Base-by-base conservation (phyloP, 2,329 filamentous ascomycete genomes). In the Colletotrichum phormii region DNA sequence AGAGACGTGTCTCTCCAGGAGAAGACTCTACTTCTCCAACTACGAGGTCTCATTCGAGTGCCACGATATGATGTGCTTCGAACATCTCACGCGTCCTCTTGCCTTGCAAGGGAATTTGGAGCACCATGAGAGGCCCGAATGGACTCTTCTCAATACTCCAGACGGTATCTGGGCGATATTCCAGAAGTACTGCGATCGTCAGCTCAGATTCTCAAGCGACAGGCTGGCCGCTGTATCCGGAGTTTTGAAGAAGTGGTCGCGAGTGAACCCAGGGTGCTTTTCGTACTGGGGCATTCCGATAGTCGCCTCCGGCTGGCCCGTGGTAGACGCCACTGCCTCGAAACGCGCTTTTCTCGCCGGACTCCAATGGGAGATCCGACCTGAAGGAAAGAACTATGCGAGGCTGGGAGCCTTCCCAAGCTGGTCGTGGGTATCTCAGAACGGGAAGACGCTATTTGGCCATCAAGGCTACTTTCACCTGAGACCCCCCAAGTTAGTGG, bases 41-140 rank as follows among this genome's bases (percentile, higher is more conserved):
- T 77, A 81, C 54, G 80, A 84, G 71, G 82, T 82, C 77, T 84
- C 82, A 63, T 84, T 81, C 77, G 80, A 84, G 42, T 84, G 83
- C 51, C 81, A 77, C 49, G 81, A 81, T 61, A 82, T 83, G 81
- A 78, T 79, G 15, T 83, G 81, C 72, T 81, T 81, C 0, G 81
- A 83, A 64, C 79, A 71, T 7, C 67, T 70, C 4, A 65, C 53
- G 12, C 54, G 33, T 8, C 67, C 67, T 9, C 46, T 62, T 1
- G 65, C 57, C 9, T 54, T 29, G 4, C 4, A 42, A 12, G 57
- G 65, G 4, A 67, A 58, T 9, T n/a, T 67, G 42, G 57, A 67
- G 18, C 57, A 67, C 22, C 46, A 55, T 9, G 57, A 67, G 31
- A 46, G 57, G 31, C 65, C 57, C 2, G 57, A 67, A 11, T 67